These are phyloP conservation scores for Metschnikowia hibisci DNA, from an alignment of 805 yeast genomes.

Conservation along the genomic window DNA sequence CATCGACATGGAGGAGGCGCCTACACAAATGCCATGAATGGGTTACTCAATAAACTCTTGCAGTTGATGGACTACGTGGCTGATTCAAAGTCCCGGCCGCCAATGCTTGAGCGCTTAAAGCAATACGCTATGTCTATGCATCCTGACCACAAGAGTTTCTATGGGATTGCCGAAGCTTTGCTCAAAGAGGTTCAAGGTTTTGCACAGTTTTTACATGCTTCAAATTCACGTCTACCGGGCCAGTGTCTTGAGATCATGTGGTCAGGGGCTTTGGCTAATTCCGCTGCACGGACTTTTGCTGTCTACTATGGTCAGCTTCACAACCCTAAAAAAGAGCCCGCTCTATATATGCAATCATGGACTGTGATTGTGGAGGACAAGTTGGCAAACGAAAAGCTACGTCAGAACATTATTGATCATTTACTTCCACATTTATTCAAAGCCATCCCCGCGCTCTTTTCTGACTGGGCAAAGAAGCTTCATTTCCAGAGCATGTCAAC, in stretches of 20 bases:
- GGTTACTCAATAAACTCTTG: slow-evolving; percentile 53
- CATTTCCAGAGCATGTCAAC: slow-evolving; percentile 4
- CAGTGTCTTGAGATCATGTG: slow-evolving; percentile 49
- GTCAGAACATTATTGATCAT: slow-evolving; percentile 53
- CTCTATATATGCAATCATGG: slow-evolving; percentile 56
- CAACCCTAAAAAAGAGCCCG: slow-evolving; percentile 20
- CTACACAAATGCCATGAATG: slow-evolving; percentile 62
- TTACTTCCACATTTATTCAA: slow-evolving; percentile 62
- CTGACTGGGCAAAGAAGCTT: slow-evolving; percentile 29
- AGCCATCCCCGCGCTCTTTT: slow-evolving; percentile 43
- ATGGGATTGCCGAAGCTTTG: slow-evolving; percentile 56
- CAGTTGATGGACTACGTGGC: slow-evolving; percentile 24
- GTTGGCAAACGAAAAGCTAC: slow-evolving; percentile 27
- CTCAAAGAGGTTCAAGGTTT: slow-evolving; percentile 44
- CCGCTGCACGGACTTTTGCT: slow-evolving; percentile 56
- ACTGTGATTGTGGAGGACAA: slow-evolving; percentile 30
- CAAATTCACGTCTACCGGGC: slow-evolving; percentile 44
- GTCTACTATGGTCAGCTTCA: slow-evolving; percentile 22
- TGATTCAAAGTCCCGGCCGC: slow-evolving; percentile 16
- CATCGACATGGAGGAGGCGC: slow-evolving; percentile 73
- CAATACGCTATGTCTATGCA: slow-evolving; percentile 34
- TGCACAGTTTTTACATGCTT: slow-evolving; percentile 34
- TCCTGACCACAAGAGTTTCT: slow-evolving; percentile 55
- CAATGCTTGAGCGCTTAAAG: slow-evolving; percentile 41
- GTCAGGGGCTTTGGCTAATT: slow-evolving; percentile 61